Conservation (phyloP, 2,329 filamentous ascomycete genomes). For the Pseudopithomyces maydicus region DNA sequence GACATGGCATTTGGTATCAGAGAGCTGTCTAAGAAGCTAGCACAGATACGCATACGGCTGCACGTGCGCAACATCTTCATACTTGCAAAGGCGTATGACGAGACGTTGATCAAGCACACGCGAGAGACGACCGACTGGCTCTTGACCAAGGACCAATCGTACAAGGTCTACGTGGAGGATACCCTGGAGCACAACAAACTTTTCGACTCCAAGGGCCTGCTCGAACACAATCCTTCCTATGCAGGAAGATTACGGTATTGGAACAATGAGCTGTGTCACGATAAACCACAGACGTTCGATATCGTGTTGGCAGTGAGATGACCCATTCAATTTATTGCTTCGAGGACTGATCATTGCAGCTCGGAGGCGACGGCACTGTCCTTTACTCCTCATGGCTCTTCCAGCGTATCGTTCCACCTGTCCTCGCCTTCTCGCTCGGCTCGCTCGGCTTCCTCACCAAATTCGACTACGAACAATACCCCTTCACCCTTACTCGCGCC, state of each 20-base stretch:
- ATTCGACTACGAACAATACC: slow-evolving; percentile 84
- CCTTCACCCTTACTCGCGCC: slow-evolving; percentile 69
- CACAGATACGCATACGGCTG: slow-evolving; percentile 80
- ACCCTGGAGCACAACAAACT: slow-evolving; percentile 71
- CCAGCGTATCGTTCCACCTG: slow-evolving; percentile 90
- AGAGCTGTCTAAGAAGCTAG: slow-evolving; percentile 83
- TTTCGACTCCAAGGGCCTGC: slow-evolving; percentile 74
- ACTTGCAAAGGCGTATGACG: slow-evolving; percentile 89
- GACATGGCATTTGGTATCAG: slow-evolving; percentile 98
- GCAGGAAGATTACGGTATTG: slow-evolving; percentile 75
- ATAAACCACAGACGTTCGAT: slow-evolving; percentile 85
- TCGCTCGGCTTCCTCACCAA: slow-evolving; percentile 95
- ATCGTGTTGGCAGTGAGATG: slow-evolving; percentile 76
- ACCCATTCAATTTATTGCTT: neutral
- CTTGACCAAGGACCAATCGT: slow-evolving; percentile 71
- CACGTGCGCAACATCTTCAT: slow-evolving; percentile 84
- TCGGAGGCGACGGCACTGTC: slow-evolving; percentile 96
- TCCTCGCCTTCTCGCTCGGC: slow-evolving; percentile 87
- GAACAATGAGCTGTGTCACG: slow-evolving; percentile 77
- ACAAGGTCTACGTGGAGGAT: slow-evolving; percentile 82
- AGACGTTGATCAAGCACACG: slow-evolving; percentile 76
- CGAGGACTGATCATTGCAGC: slow-evolving; percentile 37
- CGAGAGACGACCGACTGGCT: slow-evolving; percentile 81
- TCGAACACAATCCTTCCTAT: slow-evolving; percentile 64
- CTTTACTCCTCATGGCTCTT: slow-evolving; percentile 97